These are phyloP conservation scores for Malus sieversii DNA, from an alignment of 306 rosid species.

Conservation along the genomic window DNA sequence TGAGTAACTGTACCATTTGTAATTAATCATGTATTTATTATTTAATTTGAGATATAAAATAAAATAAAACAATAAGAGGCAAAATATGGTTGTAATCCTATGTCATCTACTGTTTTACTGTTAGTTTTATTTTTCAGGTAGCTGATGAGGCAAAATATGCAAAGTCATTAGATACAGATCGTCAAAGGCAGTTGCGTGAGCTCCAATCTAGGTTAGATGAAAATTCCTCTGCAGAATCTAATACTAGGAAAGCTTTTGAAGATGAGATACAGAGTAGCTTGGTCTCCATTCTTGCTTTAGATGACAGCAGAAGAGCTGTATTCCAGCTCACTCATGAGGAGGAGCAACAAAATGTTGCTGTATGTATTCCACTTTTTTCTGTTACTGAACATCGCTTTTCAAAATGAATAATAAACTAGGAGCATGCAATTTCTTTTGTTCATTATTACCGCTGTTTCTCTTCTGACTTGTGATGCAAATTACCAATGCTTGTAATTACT, in stretches of 20 bases:
- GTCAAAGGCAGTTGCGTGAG: slow-evolving; percentile 68
- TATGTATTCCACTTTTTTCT: slow-evolving; percentile 34
- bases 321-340: slow-evolving; percentile 81
- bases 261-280: slow-evolving; percentile 68
- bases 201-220: slow-evolving; percentile 64
- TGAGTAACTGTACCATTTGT: not conserved
- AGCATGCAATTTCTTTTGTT: slow-evolving; percentile 2
- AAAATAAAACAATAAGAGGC: not conserved
- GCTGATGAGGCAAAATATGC: slow-evolving; percentile 73
- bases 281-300: slow-evolving; percentile 58
- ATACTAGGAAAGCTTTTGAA: slow-evolving; percentile 59
- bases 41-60: not conserved
- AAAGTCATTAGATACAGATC: slow-evolving; percentile 56
- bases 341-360: slow-evolving; percentile 85
- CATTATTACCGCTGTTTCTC: not conserved
- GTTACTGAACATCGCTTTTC: not conserved
- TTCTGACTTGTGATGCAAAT: slow-evolving; percentile 2
- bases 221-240: slow-evolving; percentile 49
- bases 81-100: not conserved
- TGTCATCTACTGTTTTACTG: slow-evolving; percentile 15
- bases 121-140: slow-evolving; percentile 45
- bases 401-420: not conserved
- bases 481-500: slow-evolving; percentile 9
- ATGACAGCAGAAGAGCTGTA: slow-evolving; percentile 76
- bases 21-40: not conserved